Evolutionary conservation across 2,329 filamentous ascomycete genomes (phyloP), one percentile per base, ranked within the genome.

Genomic region (Cladosporium sp.): DNA sequence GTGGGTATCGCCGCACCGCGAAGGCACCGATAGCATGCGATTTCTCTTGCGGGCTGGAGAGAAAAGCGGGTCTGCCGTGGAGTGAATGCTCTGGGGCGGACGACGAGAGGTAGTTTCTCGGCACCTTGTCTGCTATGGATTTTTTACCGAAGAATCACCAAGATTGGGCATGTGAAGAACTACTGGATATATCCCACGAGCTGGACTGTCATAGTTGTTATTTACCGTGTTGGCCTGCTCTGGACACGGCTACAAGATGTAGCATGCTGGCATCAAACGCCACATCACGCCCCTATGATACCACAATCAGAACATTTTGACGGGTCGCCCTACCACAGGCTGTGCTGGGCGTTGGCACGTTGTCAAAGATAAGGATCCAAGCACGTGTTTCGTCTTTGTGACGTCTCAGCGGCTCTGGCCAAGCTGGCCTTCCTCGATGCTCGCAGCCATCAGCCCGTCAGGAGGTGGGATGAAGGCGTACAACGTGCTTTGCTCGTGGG

Each of bases 131-230:
- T 44, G 41, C 41, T 44, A 44, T 44, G 41, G n/a, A 26, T 14
- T 64, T 55, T 64, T 34, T 34, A 32, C 60, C 60, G 60, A 64
- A 64, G 60, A 55, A 64, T 64, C 60, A 64, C 60, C 60, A 64
- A 64, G 51, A 64, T 64, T 64, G 44, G 49, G 47, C 21, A 4
- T 21, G 47, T 52, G 59, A 62, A 51, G 59, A 59, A 24, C 24
- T n/a, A 34, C 14, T n/a, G n/a, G 5, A 44, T 44, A 38, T 11
- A 38, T 5, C 54, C n/a, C 51, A 54, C 26, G 49, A 54, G 49
- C 49, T 54, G 49, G 49, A 32, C 49, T 26, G 49, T 2, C 12
- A 41, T 41, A 18, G 36, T 21, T 21, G 28, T 10, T 32, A 18
- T 34, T 30, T 3, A 54, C 8, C 14, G 18, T 54, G 26, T 11